Conservation (phyloP, 176 grass and related monocot genomes). For the Phyllostachys edulis region DNA sequence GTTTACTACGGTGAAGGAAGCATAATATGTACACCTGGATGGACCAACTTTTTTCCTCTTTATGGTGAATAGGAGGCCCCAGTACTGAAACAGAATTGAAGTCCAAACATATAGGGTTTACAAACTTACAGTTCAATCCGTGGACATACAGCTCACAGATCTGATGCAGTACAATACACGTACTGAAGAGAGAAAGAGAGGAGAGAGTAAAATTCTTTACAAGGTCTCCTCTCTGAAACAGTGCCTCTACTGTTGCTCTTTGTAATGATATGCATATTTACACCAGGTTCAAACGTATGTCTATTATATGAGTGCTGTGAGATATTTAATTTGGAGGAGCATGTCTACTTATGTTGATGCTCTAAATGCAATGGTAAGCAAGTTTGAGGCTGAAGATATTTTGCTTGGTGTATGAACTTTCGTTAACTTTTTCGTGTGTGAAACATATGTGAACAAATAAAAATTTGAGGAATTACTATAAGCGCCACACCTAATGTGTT, state of each 20-base stretch:
- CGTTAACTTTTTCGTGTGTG: background rate
- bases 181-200: too few relatives aligned
- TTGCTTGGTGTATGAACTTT: too few relatives aligned
- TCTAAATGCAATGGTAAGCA: background rate
- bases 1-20: background rate
- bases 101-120: too few relatives aligned
- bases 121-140: too few relatives aligned
- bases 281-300: background rate
- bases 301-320: too few relatives aligned
- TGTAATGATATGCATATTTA: background rate
- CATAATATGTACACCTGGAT: background rate
- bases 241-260: background rate
- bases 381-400: background rate
- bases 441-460: background rate
- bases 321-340: background rate
- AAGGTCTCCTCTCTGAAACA: background rate
- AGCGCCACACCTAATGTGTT: background rate
- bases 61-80: too few relatives aligned
- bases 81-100: too few relatives aligned
- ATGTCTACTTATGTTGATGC: background rate
- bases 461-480: background rate
- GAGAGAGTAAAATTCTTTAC: background rate
- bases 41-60: too few relatives aligned
- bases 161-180: background rate
- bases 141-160: conserved; percentile 1